phyloP scores from a whole-genome alignment of 176 grass and related monocot species.

The Dendrocalamus sinicus region DNA sequence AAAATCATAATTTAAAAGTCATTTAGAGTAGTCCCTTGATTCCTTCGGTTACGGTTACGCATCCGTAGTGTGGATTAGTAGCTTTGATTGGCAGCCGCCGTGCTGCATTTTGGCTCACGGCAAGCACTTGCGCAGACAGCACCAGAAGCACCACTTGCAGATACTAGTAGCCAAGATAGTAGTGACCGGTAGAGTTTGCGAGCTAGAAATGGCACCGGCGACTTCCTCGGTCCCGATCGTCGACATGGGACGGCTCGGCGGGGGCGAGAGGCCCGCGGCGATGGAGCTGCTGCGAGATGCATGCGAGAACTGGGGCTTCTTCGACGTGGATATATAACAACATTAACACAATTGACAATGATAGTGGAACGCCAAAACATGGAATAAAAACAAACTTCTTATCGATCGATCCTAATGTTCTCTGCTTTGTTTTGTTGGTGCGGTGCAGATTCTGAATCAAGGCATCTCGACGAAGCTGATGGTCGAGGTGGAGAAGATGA shows the following conservation, averaged over 20 bases:
- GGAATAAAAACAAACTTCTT: not conserved
- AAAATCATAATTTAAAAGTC: too few relatives aligned
- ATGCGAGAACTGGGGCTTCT: slow-evolving; percentile 84
- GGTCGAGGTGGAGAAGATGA: slow-evolving; percentile 86
- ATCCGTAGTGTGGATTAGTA: not conserved
- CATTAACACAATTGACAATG: too few relatives aligned
- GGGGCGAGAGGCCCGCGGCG: slow-evolving; percentile 48
- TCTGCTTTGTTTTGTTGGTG: not conserved
- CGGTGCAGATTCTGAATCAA: slow-evolving; percentile 68
- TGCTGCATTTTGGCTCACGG: not conserved
- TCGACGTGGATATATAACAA: too few relatives aligned
- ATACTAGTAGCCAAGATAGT: not conserved
- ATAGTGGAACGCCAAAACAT: too few relatives aligned
- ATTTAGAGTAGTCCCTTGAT: not conserved
- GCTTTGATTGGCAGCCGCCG: not conserved
- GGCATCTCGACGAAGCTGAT: slow-evolving; percentile 76
- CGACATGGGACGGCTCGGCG: slow-evolving; percentile 69
- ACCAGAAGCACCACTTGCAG: not conserved
- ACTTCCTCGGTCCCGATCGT: slow-evolving; percentile 64
- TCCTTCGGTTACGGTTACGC: not conserved
- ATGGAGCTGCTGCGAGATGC: slow-evolving; percentile 77
- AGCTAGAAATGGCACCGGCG: not conserved
- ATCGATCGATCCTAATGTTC: not conserved
- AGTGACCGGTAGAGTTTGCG: not conserved
- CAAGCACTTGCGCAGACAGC: not conserved